Evolutionary conservation across 1,139 yeast genomes (phyloP), one percentile per base, ranked within the genome.

Genomic region (Scheffersomyces lignicola): DNA sequence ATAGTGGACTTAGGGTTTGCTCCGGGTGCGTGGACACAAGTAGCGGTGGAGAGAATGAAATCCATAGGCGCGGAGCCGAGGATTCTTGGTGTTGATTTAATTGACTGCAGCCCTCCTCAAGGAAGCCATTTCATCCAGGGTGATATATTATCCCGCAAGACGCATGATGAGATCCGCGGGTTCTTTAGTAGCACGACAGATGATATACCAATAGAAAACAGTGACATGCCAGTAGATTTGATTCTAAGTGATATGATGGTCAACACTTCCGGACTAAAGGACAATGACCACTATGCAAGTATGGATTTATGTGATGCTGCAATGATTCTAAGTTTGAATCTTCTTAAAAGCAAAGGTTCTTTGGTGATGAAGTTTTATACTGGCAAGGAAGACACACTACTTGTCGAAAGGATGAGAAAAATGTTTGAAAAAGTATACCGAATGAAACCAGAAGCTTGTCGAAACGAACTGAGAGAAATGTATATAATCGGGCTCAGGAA

Each of bases 1-100:
- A 83, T 92, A 0, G 79, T 92, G 3, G 98, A 92, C 60, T 66
- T 92, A 34, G 76, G 76, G 5, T 69, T 63, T 53, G 73, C 76
- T 2, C 76, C 76, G 3, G 76, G 76, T 0, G 73, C 75, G 2
- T 70, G 76, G 76, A 63, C 73, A 2, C 76, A 70, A 42, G 72
- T 69, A 11, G 71, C 65, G 2, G 45, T 62, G 2, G 57, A 57
- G 14, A 47, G 56, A 35, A 47, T 57, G 44, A 45, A 48, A 18
- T 41, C 39, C 10, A 23, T 44, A 11, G 44, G 45, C 1, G 37
- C 40, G 3, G 24, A 36, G 0, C 44, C 52, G n/a, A 43, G 42
- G 12, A 54, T 70, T 2, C 39, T 70, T 5, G 76, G 76, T 0
- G 64, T 70, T n/a, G 76, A 70, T 39, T 52, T 70, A 24, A 60